phyloP scores from a whole-genome alignment of 2,329 filamentous ascomycete species.

The Thelonectria rubi region DNA sequence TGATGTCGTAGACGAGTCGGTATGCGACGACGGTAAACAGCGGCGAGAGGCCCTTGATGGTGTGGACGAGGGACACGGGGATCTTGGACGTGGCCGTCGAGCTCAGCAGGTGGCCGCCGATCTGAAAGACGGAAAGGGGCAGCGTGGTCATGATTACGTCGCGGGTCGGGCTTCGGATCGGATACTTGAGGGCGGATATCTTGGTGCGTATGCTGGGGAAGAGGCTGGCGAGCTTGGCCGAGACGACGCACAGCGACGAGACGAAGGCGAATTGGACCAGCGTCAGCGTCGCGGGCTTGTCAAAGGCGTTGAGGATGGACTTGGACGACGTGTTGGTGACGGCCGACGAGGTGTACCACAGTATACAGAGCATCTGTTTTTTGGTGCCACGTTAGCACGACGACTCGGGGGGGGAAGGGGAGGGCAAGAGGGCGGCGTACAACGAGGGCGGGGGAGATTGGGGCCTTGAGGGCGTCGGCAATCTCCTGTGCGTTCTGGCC shows the following conservation, averaged over 20 bases:
- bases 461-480: constrained; percentile 88
- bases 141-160: constrained; percentile 88
- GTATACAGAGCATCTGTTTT: constrained; percentile 82
- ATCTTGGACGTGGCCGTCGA: constrained; percentile 95
- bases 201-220: constrained; percentile 76
- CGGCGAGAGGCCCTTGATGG: constrained; percentile 96
- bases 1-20: constrained; percentile 86
- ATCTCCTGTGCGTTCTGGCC: constrained; percentile 94
- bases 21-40: constrained; percentile 96
- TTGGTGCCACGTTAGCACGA: constrained; percentile 42
- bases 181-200: constrained; percentile 83
- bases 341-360: constrained; percentile 96
- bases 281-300: constrained; percentile 90
- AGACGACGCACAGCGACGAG: constrained; percentile 82
- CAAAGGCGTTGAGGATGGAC: constrained; percentile 90
- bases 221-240: constrained; percentile 77
- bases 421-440: constrained; percentile 59
- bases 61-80: constrained; percentile 95
- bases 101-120: constrained; percentile 91
- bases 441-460: constrained; percentile 86
- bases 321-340: constrained; percentile 98
- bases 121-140: constrained; percentile 92
- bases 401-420: constrained; percentile 17
- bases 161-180: constrained; percentile 80
- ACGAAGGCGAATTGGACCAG: constrained; percentile 95